These are phyloP conservation scores for Angophora floribunda DNA, from an alignment of 345 rosid species.

Conservation along the genomic window DNA sequence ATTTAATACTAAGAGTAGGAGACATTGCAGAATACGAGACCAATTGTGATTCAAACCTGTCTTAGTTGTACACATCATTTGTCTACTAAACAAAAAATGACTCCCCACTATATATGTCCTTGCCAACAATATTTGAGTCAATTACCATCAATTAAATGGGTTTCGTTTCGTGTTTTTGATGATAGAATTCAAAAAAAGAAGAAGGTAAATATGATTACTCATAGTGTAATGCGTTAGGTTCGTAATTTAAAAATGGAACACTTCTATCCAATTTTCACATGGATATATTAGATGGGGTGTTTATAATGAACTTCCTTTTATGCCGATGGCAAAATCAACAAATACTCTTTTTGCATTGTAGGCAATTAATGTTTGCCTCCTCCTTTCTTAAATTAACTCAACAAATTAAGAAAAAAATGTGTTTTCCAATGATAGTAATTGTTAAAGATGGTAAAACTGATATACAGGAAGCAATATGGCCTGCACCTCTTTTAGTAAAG, in stretches of 20 bases:
- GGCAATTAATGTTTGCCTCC: not conserved
- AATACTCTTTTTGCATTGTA: not conserved
- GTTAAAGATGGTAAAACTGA: not conserved
- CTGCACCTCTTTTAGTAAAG: not conserved
- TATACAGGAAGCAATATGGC: not conserved
- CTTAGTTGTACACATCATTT: too few relatives aligned
- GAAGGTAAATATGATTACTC: not conserved
- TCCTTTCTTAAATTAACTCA: not conserved
- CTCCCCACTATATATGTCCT: not conserved
- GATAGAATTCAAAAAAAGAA: too few relatives aligned
- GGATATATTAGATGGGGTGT: not conserved
- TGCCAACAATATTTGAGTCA: not conserved
- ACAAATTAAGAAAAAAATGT: not conserved
- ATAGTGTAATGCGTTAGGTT: accelerated
- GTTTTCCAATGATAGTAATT: not conserved
- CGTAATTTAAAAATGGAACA: not conserved
- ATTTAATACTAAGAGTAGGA: not conserved
- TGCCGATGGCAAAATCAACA: not conserved
- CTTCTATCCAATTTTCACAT: too few relatives aligned
- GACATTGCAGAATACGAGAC: not conserved
- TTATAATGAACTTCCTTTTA: not conserved
- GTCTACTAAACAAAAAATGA: too few relatives aligned
- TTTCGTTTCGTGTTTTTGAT: not conserved
- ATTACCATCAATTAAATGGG: not conserved
- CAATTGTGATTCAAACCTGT: too few relatives aligned